Conservation (phyloP, 257 asterid species). For the Phtheirospermum japonicum region DNA sequence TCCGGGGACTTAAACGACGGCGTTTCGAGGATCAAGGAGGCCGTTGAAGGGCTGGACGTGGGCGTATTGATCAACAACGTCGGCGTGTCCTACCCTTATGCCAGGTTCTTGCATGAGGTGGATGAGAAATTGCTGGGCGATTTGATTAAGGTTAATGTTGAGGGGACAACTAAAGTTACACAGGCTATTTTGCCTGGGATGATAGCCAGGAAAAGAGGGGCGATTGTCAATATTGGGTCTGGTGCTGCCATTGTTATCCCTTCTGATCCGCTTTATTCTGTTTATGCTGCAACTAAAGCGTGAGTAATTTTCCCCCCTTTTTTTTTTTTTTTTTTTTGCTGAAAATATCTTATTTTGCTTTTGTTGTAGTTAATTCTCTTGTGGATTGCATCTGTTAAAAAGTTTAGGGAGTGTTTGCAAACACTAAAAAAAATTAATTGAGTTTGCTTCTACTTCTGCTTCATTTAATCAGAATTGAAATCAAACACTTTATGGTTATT, state of each 20-base stretch:
- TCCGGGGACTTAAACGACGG: constrained; percentile 67
- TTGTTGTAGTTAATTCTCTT: background rate
- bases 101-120: constrained; percentile 76
- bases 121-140: constrained; percentile 64
- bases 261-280: constrained; percentile 83
- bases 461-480: background rate
- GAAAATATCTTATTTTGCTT: background rate
- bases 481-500: no score
- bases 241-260: constrained; percentile 77
- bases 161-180: constrained; percentile 75
- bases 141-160: constrained; percentile 69
- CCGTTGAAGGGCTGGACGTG: constrained; percentile 55
- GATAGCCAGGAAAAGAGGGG: constrained; percentile 72
- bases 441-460: background rate
- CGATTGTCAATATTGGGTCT: constrained; percentile 79
- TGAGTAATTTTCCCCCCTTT: constrained; percentile 30
- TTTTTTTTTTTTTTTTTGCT: background rate
- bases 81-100: constrained; percentile 73
- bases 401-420: no score
- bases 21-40: constrained; percentile 48
- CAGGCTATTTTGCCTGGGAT: constrained; percentile 72
- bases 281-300: constrained; percentile 93
- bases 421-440: no score
- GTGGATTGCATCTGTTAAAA: background rate
- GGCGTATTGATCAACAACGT: constrained; percentile 74